These are phyloP conservation scores for Byssoonygena ceratinophila DNA, from an alignment of 2,329 filamentous ascomycete species.

Conservation along the genomic window DNA sequence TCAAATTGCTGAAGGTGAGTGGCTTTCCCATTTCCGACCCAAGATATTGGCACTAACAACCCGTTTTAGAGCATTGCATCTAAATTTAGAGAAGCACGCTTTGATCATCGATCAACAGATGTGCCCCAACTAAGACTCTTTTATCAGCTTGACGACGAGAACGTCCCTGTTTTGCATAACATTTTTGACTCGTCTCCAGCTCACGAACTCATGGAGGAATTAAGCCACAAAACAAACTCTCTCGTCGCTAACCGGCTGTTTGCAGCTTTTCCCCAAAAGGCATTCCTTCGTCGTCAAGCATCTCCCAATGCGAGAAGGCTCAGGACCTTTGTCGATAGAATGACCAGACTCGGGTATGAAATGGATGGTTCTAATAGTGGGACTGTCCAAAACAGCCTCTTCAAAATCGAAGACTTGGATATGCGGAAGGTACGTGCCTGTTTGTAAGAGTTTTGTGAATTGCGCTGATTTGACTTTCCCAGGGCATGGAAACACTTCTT, in stretches of 20 bases:
- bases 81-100: slow-evolving; percentile 80
- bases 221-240: slow-evolving; percentile 84
- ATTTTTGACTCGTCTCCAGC: slow-evolving; percentile 85
- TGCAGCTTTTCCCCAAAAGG: slow-evolving; percentile 75
- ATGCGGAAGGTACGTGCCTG: slow-evolving; percentile 58
- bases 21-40: neutral
- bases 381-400: slow-evolving; percentile 83
- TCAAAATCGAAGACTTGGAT: slow-evolving; percentile 79
- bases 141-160: slow-evolving; percentile 94
- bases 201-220: slow-evolving; percentile 88
- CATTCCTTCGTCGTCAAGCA: slow-evolving; percentile 75
- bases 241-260: slow-evolving; percentile 78
- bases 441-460: neutral
- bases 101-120: slow-evolving; percentile 66
- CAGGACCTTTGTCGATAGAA: slow-evolving; percentile 81
- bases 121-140: slow-evolving; percentile 80
- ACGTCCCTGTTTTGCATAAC: slow-evolving; percentile 91
- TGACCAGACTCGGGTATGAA: slow-evolving; percentile 81
- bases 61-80: slow-evolving; percentile 57
- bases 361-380: slow-evolving; percentile 85
- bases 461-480: slow-evolving; percentile 5
- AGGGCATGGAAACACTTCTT: slow-evolving; percentile 89
- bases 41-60: slow-evolving; percentile 7
- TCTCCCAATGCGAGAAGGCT: slow-evolving; percentile 79
- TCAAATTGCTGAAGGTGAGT: slow-evolving; percentile 65